Evolutionary conservation across 192 early-diverging fungal species (phyloP), one percentile per base, ranked within the genome.

Genomic region (Bifiguratus adelaidae): DNA sequence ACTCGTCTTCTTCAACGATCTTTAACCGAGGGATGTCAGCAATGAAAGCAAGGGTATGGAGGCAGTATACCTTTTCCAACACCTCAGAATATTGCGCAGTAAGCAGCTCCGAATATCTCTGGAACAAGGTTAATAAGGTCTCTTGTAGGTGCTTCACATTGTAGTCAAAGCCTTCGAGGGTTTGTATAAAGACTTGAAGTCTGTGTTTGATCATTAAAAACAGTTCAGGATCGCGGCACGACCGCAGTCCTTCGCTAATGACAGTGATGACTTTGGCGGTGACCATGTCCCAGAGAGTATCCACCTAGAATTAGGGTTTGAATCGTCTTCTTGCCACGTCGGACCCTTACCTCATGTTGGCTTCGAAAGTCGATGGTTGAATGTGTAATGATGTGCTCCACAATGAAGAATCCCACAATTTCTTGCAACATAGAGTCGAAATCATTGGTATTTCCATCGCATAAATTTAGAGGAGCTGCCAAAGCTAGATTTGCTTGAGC

Each of bases 321-420:
- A 15, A 13, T 40, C 8, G n/a, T 33, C 8, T 13, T 16, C 18
- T 11, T 40, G 11, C 23, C n/a, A 28, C 15, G n/a, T 18, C 2
- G 24, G 26, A 21, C 0, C 8, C 8, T 27, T 63, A 70, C 72
- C 59, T 92, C 71, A 11, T 76, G 55, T 44, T 83, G 78, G 15
- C 89, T 87, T 47, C 95, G 75, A 55, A 98, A 98, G 47, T 95
- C 83, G 18, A 73, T 78, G 2, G 91, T 94, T 4, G 90, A 84
- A 42, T 84, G 81, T 28, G 94, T 53, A 41, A 99, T 83, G 24
- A 81, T 76, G 32, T 89, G 80, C 53, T 99, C 96, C 0, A 99
- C 82, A 23, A 95, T 81, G 56, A 99, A 99, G 53, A 97, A 99
- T 11, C 96, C 96, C 12, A 90, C 84, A 46, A 96, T 80, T 32